Evolutionary conservation across 352 stramenopile species (phyloP).

Genomic region (Phytophthora ramorum): DNA sequence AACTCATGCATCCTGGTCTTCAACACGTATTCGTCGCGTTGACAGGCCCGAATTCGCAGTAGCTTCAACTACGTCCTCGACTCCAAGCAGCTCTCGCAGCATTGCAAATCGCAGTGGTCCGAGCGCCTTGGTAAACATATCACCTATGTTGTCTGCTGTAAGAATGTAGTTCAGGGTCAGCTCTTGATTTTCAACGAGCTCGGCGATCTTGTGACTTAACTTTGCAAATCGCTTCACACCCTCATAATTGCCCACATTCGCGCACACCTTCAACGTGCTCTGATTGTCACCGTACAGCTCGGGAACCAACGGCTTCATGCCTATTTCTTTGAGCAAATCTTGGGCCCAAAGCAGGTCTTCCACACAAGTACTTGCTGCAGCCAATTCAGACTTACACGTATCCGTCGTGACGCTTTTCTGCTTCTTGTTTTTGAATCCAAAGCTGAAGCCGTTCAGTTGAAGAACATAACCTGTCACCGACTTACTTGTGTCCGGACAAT

Average conservation of each 20-base stretch:
- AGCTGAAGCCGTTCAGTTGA: constrained; percentile 1
- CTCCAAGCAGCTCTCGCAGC: not conserved
- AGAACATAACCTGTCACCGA: constrained; percentile 4
- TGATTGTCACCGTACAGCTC: not conserved
- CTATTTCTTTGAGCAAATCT: not conserved
- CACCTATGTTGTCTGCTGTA: not conserved
- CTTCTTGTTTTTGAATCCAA: constrained; percentile 13
- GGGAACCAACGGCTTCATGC: not conserved
- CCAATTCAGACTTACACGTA: constrained; percentile 12
- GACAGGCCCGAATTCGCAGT: not conserved
- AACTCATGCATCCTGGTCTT: not conserved
- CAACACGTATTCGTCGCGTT: too few relatives aligned
- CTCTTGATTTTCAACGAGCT: not conserved
- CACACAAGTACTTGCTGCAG: constrained; percentile 1
- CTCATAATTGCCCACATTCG: constrained; percentile 1
- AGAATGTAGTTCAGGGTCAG: not conserved
- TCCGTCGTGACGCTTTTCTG: not conserved
- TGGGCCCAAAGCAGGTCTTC: constrained; percentile 6
- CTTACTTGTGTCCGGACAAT: not conserved
- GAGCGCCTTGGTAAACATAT: constrained; percentile 13
- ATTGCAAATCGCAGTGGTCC: constrained; percentile 6
- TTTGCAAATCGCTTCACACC: constrained; percentile 4
- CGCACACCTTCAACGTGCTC: constrained; percentile 4
- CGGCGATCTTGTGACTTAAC: constrained; percentile 6
- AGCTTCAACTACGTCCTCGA: not conserved